Conservation (phyloP, 2,329 filamentous ascomycete genomes). For the Elsinoe necatrix region DNA sequence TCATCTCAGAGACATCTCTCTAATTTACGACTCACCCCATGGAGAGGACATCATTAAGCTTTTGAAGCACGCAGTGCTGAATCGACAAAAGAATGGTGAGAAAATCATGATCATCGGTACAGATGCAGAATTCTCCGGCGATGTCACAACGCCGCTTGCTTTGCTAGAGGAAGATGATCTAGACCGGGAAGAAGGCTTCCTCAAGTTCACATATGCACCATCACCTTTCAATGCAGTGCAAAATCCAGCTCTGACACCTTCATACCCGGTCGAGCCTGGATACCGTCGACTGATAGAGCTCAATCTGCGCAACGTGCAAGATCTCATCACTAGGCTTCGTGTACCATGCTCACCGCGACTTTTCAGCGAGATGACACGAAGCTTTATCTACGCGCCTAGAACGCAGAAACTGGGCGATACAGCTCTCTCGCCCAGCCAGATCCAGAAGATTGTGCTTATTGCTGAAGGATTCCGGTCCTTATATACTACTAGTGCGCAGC, state of each 20-base stretch:
- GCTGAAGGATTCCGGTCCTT: conserved; percentile 18
- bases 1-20: conserved; percentile 67
- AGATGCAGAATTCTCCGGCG: conserved; percentile 38
- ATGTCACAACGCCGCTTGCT: not conserved
- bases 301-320: conserved; percentile 56
- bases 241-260: conserved; percentile 10
- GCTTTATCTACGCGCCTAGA: conserved; percentile 16
- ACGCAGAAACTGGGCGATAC: conserved; percentile 17
- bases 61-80: conserved; percentile 63
- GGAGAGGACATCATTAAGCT: conserved; percentile 61
- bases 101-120: conserved; percentile 74
- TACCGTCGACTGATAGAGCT: conserved; percentile 38
- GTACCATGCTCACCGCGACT: conserved; percentile 19
- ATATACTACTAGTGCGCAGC: conserved; percentile 16
- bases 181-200: conserved; percentile 35
- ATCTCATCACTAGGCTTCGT: conserved; percentile 48
- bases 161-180: conserved; percentile 35
- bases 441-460: conserved; percentile 18
- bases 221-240: conserved; percentile 2
- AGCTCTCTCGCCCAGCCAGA: conserved; percentile 16
- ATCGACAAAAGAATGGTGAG: conserved; percentile 61
- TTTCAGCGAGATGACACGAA: conserved; percentile 15
- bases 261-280: conserved; percentile 16
- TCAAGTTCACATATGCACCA: conserved; percentile 10
- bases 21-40: conserved; percentile 61